Conservation (phyloP, 1,284 basidiomycete species). For the Golubevia sp. region DNA sequence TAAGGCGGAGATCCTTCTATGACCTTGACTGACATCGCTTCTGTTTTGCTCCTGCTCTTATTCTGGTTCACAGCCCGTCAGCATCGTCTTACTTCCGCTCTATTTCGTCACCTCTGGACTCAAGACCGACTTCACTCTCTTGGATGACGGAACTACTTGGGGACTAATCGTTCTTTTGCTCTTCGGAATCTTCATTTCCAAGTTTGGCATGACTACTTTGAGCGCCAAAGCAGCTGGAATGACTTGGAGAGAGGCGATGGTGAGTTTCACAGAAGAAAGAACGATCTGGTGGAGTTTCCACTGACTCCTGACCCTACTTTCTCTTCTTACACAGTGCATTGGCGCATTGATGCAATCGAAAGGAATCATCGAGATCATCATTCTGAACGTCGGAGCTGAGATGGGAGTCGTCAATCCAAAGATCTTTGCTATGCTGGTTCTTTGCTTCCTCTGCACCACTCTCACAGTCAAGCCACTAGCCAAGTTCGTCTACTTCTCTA, state of each 20-base stretch:
- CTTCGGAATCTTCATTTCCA: conserved; percentile 34
- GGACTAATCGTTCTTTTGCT: conserved; percentile 32
- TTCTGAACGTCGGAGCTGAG: conserved; percentile 29
- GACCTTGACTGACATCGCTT: no score
- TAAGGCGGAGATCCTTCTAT: no score
- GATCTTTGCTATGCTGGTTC: conserved; percentile 35
- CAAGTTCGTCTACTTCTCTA: conserved; percentile 13
- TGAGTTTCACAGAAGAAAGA: background rate
- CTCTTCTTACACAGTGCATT: conserved; percentile 6
- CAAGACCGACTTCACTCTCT: conserved; percentile 32
- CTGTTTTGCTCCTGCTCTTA: no score
- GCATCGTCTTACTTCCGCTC: conserved; percentile 28
- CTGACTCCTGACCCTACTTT: background rate
- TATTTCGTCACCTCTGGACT: conserved; percentile 35
- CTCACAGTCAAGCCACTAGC: background rate
- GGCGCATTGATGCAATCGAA: conserved; percentile 36
- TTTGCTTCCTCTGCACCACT: conserved; percentile 22
- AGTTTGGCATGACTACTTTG: conserved; percentile 23
- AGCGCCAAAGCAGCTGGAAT: conserved; percentile 25
- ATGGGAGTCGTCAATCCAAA: conserved; percentile 21
- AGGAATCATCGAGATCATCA: conserved; percentile 41
- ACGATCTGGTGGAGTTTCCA: background rate
- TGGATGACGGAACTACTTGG: conserved; percentile 25
- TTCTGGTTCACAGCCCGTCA: conserved; percentile 11
- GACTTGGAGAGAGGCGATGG: conserved; percentile 30